A percentile compares a stretch with the other conserved stretches of the same genome.
Conservation (phyloP, 805 yeast genomes). For the Gaillardinia entomophila region DNA sequence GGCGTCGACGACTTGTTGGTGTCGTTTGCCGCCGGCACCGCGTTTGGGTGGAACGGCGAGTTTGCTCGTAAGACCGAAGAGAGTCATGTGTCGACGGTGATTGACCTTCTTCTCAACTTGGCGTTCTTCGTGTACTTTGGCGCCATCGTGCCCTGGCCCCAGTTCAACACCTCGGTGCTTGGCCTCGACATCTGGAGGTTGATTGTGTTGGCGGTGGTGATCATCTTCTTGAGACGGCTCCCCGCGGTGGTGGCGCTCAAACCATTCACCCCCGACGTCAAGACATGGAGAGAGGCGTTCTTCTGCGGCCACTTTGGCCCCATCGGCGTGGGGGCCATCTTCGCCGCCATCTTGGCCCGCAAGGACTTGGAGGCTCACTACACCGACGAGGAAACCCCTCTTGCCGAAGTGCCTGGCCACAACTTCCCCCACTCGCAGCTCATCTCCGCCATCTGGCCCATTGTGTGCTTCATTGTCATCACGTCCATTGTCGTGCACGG, state of each 20-base stretch:
- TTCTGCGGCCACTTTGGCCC: slow-evolving; percentile 97
- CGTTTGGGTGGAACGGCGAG: slow-evolving; percentile 93
- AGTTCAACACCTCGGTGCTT: slow-evolving; percentile 53
- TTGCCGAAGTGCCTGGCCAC: slow-evolving; percentile 39
- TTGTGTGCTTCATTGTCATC: slow-evolving; percentile 64
- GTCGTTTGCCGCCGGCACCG: slow-evolving; percentile 89
- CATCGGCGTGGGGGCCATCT: slow-evolving; percentile 90
- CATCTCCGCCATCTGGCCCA: slow-evolving; percentile 59
- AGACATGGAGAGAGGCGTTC: slow-evolving; percentile 89
- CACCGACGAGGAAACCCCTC: slow-evolving; percentile 53
- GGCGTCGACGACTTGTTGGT: slow-evolving; percentile 88
- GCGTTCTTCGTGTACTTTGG: slow-evolving; percentile 89
- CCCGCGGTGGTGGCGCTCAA: slow-evolving; percentile 75
- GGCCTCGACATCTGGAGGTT: slow-evolving; percentile 79
- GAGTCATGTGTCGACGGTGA: slow-evolving; percentile 83
- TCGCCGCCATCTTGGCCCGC: slow-evolving; percentile 76
- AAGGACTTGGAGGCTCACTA: slow-evolving; percentile 55
- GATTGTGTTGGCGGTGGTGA: slow-evolving; percentile 65
- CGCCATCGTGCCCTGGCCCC: slow-evolving; percentile 83
- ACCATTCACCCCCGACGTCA: slow-evolving; percentile 79
- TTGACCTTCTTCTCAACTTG: slow-evolving; percentile 75
- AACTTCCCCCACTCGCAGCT: slow-evolving; percentile 52
- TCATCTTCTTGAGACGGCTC: slow-evolving; percentile 70
- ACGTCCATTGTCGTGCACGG: slow-evolving; percentile 88
- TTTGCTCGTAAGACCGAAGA: slow-evolving; percentile 79